Base-by-base conservation (phyloP, 1,284 basidiomycete genomes). In the Tylopilus sp. region DNA sequence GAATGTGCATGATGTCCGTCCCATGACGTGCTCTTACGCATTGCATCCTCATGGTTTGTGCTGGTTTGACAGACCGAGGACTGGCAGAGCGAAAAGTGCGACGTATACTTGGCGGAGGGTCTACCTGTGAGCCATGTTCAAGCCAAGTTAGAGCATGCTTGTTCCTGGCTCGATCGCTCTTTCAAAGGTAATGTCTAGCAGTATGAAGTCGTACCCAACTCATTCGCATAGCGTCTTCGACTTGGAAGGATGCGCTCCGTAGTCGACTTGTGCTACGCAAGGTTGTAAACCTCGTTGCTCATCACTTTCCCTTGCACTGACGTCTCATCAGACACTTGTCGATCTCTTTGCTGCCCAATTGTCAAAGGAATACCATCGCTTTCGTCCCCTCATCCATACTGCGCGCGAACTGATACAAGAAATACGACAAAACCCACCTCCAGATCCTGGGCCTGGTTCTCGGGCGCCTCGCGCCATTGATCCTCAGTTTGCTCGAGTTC, bases 61-160 rank as follows among this genome's bases (percentile, higher is more conserved):
- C 38, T 23, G 47, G 41, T 58, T 51, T 43, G n/a, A 44, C 62
- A 91, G 87, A 76, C 82, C 46, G 93, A 97, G 74, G 93, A 95
- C 61, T 90, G 86, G 79, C 86, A 89, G 64, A 78, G 84, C 48
- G 92, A 95, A 57, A 92, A 93, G 70, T 87, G 84, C 58, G 91
- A 92, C 16, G 74, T 92, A 0, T 82, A 83, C 0, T 71, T 94
- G n/a, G 71, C 84, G 18, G 89, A 95, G 66, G 75, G 76, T 2
- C 70, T 86, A 26, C 77, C 81, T n/a, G 74, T 81, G 4, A 74
- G 75, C 44, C 75, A 78, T 43, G 70, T 88, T n/a, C 51, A 87
- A 2, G 67, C 71, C 6, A 73, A 76, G 47, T 67, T 94, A 8
- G 83, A 89, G 38, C 76, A 78, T 11, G 87, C 69, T 18, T 67